These are phyloP conservation scores for Cladosporium velox DNA, from an alignment of 2,329 filamentous ascomycete species.

Conservation along the genomic window DNA sequence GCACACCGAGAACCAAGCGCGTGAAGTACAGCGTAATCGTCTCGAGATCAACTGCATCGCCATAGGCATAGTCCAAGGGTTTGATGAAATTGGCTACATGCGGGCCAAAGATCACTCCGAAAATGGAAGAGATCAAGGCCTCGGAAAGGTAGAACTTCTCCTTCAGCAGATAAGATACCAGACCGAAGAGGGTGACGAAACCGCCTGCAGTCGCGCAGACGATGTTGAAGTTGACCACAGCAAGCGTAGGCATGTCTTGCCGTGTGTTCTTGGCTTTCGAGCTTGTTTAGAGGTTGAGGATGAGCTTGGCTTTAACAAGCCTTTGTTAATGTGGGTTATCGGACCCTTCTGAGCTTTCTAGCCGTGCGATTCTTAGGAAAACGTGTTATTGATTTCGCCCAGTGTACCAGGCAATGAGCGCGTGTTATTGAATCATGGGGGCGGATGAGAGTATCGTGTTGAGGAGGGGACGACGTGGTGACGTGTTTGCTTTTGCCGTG, in stretches of 20 bases:
- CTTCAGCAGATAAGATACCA: conserved; percentile 87
- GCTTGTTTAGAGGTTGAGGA: not conserved
- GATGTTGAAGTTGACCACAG: conserved; percentile 78
- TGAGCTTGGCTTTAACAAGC: conserved; percentile 15
- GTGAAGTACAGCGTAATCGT: conserved; percentile 80
- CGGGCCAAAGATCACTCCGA: conserved; percentile 77
- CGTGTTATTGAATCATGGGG: conserved; percentile 35
- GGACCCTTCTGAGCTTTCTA: conserved; percentile 2
- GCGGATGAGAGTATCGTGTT: not conserved
- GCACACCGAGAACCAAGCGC: conserved; percentile 83
- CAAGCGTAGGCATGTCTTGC: conserved; percentile 60
- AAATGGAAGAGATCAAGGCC: conserved; percentile 82
- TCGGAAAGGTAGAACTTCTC: conserved; percentile 90
- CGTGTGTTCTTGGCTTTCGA: not conserved
- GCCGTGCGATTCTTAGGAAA: not conserved
- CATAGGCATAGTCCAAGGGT: conserved; percentile 70
- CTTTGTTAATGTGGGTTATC: conserved; percentile 10
- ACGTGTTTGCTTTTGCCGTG: not conserved
- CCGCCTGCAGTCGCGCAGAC: conserved; percentile 78
- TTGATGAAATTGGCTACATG: conserved; percentile 74
- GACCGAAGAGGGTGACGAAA: conserved; percentile 85
- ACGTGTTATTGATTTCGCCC: not conserved
- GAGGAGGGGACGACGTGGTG: conserved; percentile 2
- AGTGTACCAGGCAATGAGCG: conserved; percentile 8
- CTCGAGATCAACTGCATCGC: conserved; percentile 60